A percentile compares a stretch with the other conserved stretches of the same genome.
These are phyloP conservation scores for Anethum foeniculum DNA, from an alignment of 140 eudicot species.

Conservation along the genomic window DNA sequence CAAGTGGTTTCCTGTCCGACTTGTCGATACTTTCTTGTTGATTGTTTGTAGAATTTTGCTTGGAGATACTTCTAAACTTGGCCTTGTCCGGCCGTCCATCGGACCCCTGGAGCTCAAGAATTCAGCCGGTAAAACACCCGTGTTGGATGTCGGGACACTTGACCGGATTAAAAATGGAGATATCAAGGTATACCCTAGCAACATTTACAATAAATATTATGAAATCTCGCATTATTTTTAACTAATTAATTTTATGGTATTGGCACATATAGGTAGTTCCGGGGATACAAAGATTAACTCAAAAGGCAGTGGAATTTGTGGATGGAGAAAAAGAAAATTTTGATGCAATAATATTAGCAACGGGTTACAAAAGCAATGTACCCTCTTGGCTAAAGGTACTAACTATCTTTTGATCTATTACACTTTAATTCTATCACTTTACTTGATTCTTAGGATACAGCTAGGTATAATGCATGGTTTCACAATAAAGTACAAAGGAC, in stretches of 20 bases:
- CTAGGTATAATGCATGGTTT: not conserved
- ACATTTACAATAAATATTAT: not conserved
- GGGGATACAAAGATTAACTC: constrained; percentile 28
- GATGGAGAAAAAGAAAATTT: constrained; percentile 30
- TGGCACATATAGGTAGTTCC: constrained; percentile 31
- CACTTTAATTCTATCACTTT: constrained; percentile 1
- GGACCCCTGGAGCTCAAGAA: constrained; percentile 78
- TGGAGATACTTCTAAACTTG: constrained; percentile 53
- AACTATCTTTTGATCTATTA: not conserved
- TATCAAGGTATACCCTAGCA: constrained; percentile 35
- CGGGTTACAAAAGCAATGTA: constrained; percentile 40
- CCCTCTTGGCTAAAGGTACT: constrained; percentile 39
- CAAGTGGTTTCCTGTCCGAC: constrained; percentile 61
- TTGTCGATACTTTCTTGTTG: constrained; percentile 55
- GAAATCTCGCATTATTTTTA: not conserved
- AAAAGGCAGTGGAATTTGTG: constrained; percentile 30
- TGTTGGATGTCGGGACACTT: constrained; percentile 69
- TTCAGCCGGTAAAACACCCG: constrained; percentile 61
- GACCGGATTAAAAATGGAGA: constrained; percentile 62
- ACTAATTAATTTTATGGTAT: not conserved
- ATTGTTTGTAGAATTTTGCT: constrained; percentile 45
- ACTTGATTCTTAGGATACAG: not conserved
- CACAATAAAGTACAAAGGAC: not conserved
- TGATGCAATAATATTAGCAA: constrained; percentile 39
- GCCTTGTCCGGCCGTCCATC: constrained; percentile 49